Evolutionary conservation across 2,329 filamentous ascomycete species (phyloP).

Genomic region (Pseudopyricularia javanii): DNA sequence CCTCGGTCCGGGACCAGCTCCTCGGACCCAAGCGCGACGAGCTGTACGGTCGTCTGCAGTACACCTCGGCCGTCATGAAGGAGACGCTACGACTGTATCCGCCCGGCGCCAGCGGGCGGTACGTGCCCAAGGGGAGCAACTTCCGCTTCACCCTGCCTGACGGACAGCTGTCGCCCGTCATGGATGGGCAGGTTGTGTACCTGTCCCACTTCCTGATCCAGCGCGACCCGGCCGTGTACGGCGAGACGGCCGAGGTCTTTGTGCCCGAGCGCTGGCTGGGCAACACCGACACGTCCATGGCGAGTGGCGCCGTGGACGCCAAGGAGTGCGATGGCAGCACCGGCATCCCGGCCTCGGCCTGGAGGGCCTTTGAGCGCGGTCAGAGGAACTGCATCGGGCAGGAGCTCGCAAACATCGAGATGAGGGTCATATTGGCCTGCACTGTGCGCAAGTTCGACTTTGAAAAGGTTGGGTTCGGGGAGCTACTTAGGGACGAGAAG

Average conservation of each 20-base stretch:
- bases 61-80: constrained; percentile 23
- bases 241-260: constrained; percentile 20
- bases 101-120: constrained; percentile 18
- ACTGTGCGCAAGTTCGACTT: constrained; percentile 17
- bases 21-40: constrained; percentile 14
- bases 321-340: neutral
- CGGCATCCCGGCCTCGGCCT: constrained; percentile 25
- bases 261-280: constrained; percentile 27
- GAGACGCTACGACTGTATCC: constrained; percentile 22
- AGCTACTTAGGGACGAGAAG: constrained; percentile 11
- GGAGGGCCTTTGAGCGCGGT: constrained; percentile 39
- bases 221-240: constrained; percentile 19
- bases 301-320: constrained; percentile 6
- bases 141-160: constrained; percentile 16
- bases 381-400: constrained; percentile 41
- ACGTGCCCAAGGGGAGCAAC: constrained; percentile 12
- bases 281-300: constrained; percentile 13
- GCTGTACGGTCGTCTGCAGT: constrained; percentile 18
- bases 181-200: constrained; percentile 23
- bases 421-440: constrained; percentile 16
- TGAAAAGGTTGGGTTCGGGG: constrained; percentile 17
- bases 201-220: constrained; percentile 20
- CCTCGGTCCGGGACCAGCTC: constrained; percentile 13
- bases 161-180: constrained; percentile 12
- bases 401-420: constrained; percentile 31